Evolutionary conservation across 2,329 filamentous ascomycete genomes (phyloP).

Genomic region (Lachnellula hyalina): DNA sequence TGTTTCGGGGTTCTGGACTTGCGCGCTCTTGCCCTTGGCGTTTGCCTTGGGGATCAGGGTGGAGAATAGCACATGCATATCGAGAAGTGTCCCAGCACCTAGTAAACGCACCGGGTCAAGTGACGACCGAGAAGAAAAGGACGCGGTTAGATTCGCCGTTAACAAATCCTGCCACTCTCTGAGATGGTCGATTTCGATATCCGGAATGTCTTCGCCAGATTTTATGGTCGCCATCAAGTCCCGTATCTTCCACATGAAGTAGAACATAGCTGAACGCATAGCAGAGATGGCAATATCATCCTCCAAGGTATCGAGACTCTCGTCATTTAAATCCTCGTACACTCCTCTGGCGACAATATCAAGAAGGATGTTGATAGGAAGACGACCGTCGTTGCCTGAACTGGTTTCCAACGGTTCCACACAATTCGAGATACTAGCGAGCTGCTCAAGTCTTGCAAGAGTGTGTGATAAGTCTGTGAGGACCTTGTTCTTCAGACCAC

Average conservation of each 20-base stretch:
- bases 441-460: slow-evolving; percentile 72
- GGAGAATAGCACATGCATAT: slow-evolving; percentile 75
- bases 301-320: slow-evolving; percentile 70
- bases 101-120: slow-evolving; percentile 75
- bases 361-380: slow-evolving; percentile 64
- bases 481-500: slow-evolving; percentile 58
- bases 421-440: slow-evolving; percentile 75
- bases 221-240: slow-evolving; percentile 51
- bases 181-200: slow-evolving; percentile 56
- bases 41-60: slow-evolving; percentile 53
- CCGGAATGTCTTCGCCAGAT: slow-evolving; percentile 49
- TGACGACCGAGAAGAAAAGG: slow-evolving; percentile 60
- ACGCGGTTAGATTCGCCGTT: slow-evolving; percentile 58
- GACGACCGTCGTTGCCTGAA: slow-evolving; percentile 39
- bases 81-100: slow-evolving; percentile 71
- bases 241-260: slow-evolving; percentile 90
- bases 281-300: slow-evolving; percentile 72
- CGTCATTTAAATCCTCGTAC: slow-evolving; percentile 56
- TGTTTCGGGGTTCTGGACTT: slow-evolving; percentile 42
- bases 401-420: slow-evolving; percentile 66
- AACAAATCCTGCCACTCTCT: slow-evolving; percentile 51
- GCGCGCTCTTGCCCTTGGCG: slow-evolving; percentile 32
- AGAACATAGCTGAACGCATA: slow-evolving; percentile 73
- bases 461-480: slow-evolving; percentile 69
- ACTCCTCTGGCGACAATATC: slow-evolving; percentile 70